Conservation (phyloP, 768 basidiomycete species). For the Collybia mongolica region DNA sequence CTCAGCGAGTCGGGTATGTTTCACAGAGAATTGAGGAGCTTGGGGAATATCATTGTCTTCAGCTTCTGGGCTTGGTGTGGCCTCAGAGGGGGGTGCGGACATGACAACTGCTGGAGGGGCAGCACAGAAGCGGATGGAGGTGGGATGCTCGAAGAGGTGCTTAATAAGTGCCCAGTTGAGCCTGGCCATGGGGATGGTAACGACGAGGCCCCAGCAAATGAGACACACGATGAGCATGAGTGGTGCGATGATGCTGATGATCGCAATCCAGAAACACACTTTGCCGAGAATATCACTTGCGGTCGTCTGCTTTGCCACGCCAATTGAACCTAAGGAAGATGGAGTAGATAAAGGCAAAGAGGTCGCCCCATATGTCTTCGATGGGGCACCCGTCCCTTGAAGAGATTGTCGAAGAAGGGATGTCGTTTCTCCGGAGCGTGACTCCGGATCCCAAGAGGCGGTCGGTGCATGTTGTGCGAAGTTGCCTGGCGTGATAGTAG, state of each 20-base stretch:
- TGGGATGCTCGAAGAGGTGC: constrained; percentile 76
- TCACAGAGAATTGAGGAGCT: constrained; percentile 56
- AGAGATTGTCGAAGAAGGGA: constrained; percentile 36
- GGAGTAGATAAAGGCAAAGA: constrained; percentile 28
- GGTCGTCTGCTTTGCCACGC: constrained; percentile 29
- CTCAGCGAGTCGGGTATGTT: constrained; percentile 72
- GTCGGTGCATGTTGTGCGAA: constrained; percentile 31
- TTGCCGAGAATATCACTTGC: constrained; percentile 62
- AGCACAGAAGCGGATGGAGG: constrained; percentile 88
- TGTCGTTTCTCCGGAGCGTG: constrained; percentile 43
- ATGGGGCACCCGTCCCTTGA: constrained; percentile 34
- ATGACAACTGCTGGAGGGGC: constrained; percentile 75
- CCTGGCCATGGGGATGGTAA: constrained; percentile 98
- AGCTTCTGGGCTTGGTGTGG: constrained; percentile 22
- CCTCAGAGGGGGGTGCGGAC: constrained; percentile 22
- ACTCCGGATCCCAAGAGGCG: constrained; percentile 41
- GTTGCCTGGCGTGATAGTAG: constrained; percentile 43
- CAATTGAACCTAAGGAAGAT: constrained; percentile 28
- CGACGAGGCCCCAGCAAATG: constrained; percentile 92
- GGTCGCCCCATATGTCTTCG: constrained; percentile 74
- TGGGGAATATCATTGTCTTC: constrained; percentile 20
- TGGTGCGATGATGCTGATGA: constrained; percentile 81
- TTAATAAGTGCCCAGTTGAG: constrained; percentile 93
- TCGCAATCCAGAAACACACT: constrained; percentile 77
- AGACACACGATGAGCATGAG: constrained; percentile 85